Conservation (phyloP, 305 asterid species). For the Rubia tinctorum region DNA sequence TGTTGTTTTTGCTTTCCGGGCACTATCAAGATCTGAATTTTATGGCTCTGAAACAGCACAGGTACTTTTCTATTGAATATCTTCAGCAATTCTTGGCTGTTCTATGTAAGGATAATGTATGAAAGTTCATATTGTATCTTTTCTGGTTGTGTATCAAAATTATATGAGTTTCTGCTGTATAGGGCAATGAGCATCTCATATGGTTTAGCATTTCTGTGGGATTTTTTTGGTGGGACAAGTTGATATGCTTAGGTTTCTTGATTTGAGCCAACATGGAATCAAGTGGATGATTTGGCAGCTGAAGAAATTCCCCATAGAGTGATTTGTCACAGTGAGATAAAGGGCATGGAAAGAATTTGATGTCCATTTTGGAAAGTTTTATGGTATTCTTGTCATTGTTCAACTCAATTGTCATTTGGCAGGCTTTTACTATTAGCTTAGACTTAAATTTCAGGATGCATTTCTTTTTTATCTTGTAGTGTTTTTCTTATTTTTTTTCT, state of each 20-base stretch:
- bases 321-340: neutral
- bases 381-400: neutral
- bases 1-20: constrained; percentile 29
- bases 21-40: constrained; percentile 49
- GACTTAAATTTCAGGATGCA: neutral
- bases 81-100: constrained; percentile 6
- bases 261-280: neutral
- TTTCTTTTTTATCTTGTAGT: neutral
- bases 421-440: neutral
- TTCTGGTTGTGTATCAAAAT: neutral
- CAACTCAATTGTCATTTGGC: neutral
- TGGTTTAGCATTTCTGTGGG: neutral
- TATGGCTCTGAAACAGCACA: constrained; percentile 23
- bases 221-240: neutral
- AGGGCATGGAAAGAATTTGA: neutral
- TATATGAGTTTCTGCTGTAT: constrained; percentile 6
- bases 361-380: neutral
- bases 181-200: neutral
- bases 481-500: neutral
- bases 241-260: neutral
- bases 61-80: constrained; percentile 19
- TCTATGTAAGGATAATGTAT: neutral
- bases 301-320: neutral
- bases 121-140: neutral
- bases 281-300: neutral